phyloP scores from a whole-genome alignment of 768 basidiomycete genomes.

The Chiua virens region DNA sequence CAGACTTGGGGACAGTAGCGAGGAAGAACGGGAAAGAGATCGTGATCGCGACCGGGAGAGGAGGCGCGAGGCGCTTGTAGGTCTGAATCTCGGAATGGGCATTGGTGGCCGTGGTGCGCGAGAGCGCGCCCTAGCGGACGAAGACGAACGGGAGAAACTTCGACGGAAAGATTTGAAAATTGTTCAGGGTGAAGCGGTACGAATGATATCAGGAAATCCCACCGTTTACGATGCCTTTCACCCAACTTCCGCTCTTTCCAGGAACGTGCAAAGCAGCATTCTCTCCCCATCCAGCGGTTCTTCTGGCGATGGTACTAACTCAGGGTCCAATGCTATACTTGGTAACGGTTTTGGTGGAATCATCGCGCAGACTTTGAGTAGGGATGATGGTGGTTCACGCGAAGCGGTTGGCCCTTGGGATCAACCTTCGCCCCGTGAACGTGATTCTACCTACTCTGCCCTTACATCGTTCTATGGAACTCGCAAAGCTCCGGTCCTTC shows the following conservation, averaged over 20 bases:
- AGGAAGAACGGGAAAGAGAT: conserved; percentile 45
- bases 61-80: conserved; percentile 44
- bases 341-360: conserved; percentile 26
- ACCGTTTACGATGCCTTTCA: conserved; percentile 80
- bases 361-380: conserved; percentile 24
- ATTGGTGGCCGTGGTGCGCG: conserved; percentile 49
- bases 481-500: conserved; percentile 24
- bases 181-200: conserved; percentile 36
- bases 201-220: conserved; percentile 40
- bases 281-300: conserved; percentile 18
- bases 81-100: conserved; percentile 34
- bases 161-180: conserved; percentile 54
- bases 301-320: conserved; percentile 17
- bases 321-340: conserved; percentile 20
- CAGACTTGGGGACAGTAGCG: conserved; percentile 30
- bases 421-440: conserved; percentile 33
- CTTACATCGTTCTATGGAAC: conserved; percentile 29
- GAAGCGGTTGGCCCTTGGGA: conserved; percentile 35
- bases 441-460: conserved; percentile 22
- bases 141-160: conserved; percentile 49
- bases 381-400: conserved; percentile 24
- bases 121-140: conserved; percentile 64
- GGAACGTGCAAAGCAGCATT: conserved; percentile 25
- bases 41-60: conserved; percentile 45
- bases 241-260: conserved; percentile 43